phyloP scores from a whole-genome alignment of 2,329 filamentous ascomycete species.

The Scedosporium apiospermum region DNA sequence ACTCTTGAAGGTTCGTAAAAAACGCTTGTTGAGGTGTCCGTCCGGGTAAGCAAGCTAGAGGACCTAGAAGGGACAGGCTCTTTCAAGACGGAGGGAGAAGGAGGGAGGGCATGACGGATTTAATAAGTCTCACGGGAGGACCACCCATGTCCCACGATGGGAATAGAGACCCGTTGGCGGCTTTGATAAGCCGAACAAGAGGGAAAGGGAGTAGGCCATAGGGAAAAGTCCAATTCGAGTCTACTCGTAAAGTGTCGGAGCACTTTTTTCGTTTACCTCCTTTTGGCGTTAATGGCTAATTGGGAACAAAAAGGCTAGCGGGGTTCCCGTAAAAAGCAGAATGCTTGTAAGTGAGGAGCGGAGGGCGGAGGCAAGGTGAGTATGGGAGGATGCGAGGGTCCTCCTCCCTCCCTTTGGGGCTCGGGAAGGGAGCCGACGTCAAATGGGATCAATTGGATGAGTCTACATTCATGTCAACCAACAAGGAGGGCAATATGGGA shows the following conservation, averaged over 20 bases:
- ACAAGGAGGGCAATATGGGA: background rate
- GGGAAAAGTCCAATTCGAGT: background rate
- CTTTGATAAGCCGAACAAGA: background rate
- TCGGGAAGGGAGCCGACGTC: background rate
- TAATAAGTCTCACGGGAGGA: background rate
- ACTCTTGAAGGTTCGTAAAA: background rate
- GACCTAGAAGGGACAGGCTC: background rate
- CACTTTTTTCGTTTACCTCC: background rate
- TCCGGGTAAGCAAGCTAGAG: background rate
- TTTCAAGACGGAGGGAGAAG: background rate
- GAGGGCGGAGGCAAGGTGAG: background rate
- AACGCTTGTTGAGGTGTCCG: background rate
- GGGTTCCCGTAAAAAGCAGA: background rate
- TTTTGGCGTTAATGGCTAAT: constrained; percentile 1
- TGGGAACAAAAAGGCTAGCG: background rate
- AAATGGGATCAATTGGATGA: background rate
- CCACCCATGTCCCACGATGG: background rate
- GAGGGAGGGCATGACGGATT: background rate
- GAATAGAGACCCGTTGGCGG: background rate
- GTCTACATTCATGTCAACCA: background rate
- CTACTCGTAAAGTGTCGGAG: background rate
- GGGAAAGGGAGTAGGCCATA: background rate
- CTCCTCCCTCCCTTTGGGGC: background rate
- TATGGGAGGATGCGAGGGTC: background rate
- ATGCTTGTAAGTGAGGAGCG: background rate